These are phyloP conservation scores for Didymella segeticola DNA, from an alignment of 2,329 filamentous ascomycete genomes.

Conservation along the genomic window DNA sequence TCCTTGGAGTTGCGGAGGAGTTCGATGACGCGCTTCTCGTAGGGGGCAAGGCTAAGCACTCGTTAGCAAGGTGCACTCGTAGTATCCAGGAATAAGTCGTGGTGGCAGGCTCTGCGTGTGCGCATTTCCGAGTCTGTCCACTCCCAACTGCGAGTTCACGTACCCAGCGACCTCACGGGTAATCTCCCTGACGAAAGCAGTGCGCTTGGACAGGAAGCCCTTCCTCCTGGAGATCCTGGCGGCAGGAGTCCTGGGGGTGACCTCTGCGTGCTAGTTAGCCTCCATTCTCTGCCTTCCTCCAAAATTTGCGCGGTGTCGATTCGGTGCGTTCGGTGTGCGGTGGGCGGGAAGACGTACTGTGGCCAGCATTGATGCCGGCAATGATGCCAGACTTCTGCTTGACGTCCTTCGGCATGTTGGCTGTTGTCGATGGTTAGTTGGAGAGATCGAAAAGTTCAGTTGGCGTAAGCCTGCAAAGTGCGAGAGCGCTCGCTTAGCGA, in stretches of 20 bases:
- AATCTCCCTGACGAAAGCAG: slow-evolving; percentile 94
- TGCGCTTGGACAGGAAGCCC: slow-evolving; percentile 96
- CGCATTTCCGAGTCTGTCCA: slow-evolving; percentile 17
- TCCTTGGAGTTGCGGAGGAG: slow-evolving; percentile 99
- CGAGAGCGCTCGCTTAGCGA: no score
- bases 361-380: slow-evolving; percentile 69
- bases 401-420: slow-evolving; percentile 61
- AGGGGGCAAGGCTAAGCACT: slow-evolving; percentile 34
- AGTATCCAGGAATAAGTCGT: neutral
- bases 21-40: slow-evolving; percentile 99
- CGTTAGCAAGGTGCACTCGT: slow-evolving; percentile 15
- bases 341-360: slow-evolving; percentile 61
- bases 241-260: slow-evolving; percentile 59
- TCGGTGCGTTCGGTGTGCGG: slow-evolving; percentile 21
- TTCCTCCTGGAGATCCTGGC: slow-evolving; percentile 73
- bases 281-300: slow-evolving; percentile 21
- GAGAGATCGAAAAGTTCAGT: slow-evolving; percentile 12
- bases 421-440: slow-evolving; percentile 40
- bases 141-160: slow-evolving; percentile 48
- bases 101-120: slow-evolving; percentile 48
- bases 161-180: slow-evolving; percentile 98
- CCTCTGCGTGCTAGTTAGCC: slow-evolving; percentile 50
- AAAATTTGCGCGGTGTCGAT: slow-evolving; percentile 19
- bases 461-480: slow-evolving; percentile 5
- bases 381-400: slow-evolving; percentile 62